Evolutionary conservation across 495 filamentous ascomycete species (phyloP).

Genomic region (Elasticomyces elasticus): DNA sequence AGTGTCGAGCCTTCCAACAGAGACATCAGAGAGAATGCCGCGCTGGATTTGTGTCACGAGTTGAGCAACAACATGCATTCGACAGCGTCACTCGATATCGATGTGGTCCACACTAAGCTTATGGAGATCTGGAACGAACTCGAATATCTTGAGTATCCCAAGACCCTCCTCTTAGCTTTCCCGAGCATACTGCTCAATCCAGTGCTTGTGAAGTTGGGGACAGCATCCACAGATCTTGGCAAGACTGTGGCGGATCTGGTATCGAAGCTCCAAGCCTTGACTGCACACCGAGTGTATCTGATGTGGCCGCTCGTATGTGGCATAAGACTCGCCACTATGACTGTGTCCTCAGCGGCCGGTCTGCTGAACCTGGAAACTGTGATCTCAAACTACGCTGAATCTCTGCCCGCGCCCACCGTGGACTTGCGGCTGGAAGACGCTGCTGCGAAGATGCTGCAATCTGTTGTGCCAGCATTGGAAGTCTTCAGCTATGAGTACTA

Average conservation of each 20-base stretch:
- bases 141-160: constrained; percentile 33
- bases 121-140: constrained; percentile 33
- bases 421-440: constrained; percentile 35
- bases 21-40: constrained; percentile 1
- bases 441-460: constrained; percentile 21
- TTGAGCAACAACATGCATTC: not conserved
- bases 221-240: not conserved
- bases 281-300: constrained; percentile 25
- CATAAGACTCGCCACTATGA: constrained; percentile 21
- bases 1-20: not conserved
- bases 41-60: not conserved
- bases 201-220: constrained; percentile 11
- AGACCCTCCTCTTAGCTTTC: constrained; percentile 19
- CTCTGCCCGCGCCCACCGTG: constrained; percentile 25
- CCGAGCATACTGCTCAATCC: constrained; percentile 26
- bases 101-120: constrained; percentile 6
- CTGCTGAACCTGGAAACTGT: constrained; percentile 24
- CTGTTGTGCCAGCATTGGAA: not conserved
- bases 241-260: constrained; percentile 6
- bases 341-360: constrained; percentile 7
- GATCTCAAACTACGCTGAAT: constrained; percentile 24
- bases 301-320: constrained; percentile 24
- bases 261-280: constrained; percentile 18
- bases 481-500: constrained; percentile 30
- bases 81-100: no score